phyloP scores from a whole-genome alignment of 2,329 filamentous ascomycete species.

The Neonectria ditissima region DNA sequence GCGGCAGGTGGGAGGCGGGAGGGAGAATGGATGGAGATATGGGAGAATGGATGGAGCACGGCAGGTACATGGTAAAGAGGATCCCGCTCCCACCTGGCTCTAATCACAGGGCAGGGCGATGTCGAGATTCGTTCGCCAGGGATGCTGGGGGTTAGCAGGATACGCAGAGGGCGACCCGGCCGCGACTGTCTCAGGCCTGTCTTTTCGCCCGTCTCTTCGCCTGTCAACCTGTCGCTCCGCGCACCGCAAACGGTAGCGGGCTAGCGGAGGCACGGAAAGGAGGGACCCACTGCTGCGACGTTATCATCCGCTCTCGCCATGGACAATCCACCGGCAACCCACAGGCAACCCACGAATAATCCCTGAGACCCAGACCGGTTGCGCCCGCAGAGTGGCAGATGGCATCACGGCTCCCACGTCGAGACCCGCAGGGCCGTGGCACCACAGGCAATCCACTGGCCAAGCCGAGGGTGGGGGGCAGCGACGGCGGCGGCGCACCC shows the following conservation, averaged over 20 bases:
- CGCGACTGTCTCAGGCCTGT: too few species aligned
- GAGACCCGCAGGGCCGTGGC: constrained; percentile 45
- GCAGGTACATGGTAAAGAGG: constrained; percentile 14
- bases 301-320: constrained; percentile 44
- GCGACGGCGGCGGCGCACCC: too few species aligned
- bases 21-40: constrained; percentile 31
- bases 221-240: too few species aligned
- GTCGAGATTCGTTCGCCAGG: constrained; percentile 45
- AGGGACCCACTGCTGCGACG: constrained; percentile 40
- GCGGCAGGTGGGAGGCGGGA: constrained; percentile 26
- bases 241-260: not conserved
- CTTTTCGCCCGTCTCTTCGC: too few species aligned
- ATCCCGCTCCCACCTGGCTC: constrained; percentile 22
- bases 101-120: constrained; percentile 48
- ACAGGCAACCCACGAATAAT: constrained; percentile 45
- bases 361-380: constrained; percentile 38
- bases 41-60: constrained; percentile 32
- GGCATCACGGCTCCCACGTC: constrained; percentile 48
- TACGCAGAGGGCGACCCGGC: constrained; percentile 20
- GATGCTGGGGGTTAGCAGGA: constrained; percentile 42
- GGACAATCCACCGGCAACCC: constrained; percentile 32
- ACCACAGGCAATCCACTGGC: constrained; percentile 38
- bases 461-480: constrained; percentile 32
- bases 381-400: constrained; percentile 46
- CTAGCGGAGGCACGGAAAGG: constrained; percentile 31